Percentiles rank a stretch among this genome's conserved stretches.
Evolutionary conservation across 306 rosid species (phyloP).

Genomic region (Ceratonia siliqua): DNA sequence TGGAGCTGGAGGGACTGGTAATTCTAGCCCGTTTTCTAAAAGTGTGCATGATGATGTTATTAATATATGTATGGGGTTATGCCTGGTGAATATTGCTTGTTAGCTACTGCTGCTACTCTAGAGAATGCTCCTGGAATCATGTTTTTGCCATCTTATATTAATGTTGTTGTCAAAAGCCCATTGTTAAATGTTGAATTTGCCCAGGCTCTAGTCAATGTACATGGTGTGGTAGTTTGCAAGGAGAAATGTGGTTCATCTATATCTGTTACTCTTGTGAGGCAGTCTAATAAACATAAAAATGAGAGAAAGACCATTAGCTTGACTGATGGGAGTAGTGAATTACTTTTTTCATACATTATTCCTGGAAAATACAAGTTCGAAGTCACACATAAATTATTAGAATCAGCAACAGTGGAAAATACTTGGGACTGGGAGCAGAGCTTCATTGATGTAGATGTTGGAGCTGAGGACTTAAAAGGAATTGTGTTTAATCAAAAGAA

Average conservation of each 20-base stretch:
- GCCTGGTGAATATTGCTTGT: slow-evolving; percentile 90
- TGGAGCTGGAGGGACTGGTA: too few species aligned
- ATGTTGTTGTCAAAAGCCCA: slow-evolving; percentile 77
- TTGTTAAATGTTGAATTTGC: slow-evolving; percentile 77
- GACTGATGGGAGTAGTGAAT: slow-evolving; percentile 63
- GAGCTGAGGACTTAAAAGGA: slow-evolving; percentile 76
- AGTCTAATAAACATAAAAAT: slow-evolving; percentile 49
- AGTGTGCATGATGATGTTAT: too few species aligned
- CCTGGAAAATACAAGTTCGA: slow-evolving; percentile 93
- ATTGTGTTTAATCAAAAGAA: slow-evolving; percentile 83
- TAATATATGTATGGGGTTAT: too few species aligned
- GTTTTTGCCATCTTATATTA: slow-evolving; percentile 79
- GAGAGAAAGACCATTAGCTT: slow-evolving; percentile 63
- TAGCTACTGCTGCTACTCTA: slow-evolving; percentile 74
- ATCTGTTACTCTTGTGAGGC: slow-evolving; percentile 67
- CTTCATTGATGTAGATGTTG: slow-evolving; percentile 69
- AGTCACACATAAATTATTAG: slow-evolving; percentile 66
- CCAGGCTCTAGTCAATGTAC: slow-evolving; percentile 89
- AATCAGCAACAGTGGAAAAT: slow-evolving; percentile 52
- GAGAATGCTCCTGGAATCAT: slow-evolving; percentile 84
- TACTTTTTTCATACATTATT: slow-evolving; percentile 63
- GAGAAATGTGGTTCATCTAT: slow-evolving; percentile 82
- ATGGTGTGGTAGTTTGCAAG: slow-evolving; percentile 77
- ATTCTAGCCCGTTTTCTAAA: too few species aligned
- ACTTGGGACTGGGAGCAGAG: slow-evolving; percentile 95